Base-by-base conservation (phyloP, 805 yeast genomes). In the Dipodascus geniculatus region DNA sequence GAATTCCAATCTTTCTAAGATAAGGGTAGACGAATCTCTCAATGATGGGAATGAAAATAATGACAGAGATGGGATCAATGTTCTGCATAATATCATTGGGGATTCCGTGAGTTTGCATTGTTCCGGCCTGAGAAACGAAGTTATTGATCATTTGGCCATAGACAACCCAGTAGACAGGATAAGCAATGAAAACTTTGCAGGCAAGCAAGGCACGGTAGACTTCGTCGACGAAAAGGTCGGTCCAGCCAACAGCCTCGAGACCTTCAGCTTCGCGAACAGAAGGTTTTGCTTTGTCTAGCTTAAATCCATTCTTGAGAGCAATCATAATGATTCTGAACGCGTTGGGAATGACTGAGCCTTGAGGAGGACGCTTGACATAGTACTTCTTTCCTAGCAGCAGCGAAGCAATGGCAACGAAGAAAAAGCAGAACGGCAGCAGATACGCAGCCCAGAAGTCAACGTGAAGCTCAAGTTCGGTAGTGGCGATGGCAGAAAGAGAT, bases 31-130 rank as follows among this genome's bases (percentile, higher is more conserved):
- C 54, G n/a, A 74, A 60, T 56, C 74, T 68, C 66, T 85, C 87
- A 68, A 76, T 75, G 60, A 85, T 73, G 55, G 95, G 95, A 58
- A 86, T 83, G 67, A 84, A 81, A n/a, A 86, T 71, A 60, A 86
- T 83, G 60, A 86, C 77, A 42, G 87, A 82, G 61, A 86, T 71
- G 24, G 93, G 85, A 68, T 86, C 84, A 60, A 86, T 77, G 63
- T 81, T 83, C 68, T 81, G 84, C 72, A 85, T 77, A 61, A 85
- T 74, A 73, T 85, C 95, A 65, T 86, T 86, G 59, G 95, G 93
- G 60, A 85, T 74, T 44, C 87, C 85, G 65, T 85, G 88, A 53
- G 78, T 72, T 61, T 83, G 79, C 87, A 85, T 82, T 59, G 77
- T 74, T 55, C 82, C 85, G 48, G 90, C 88, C 65, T 83, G 88